These are phyloP conservation scores for Priceomyces castillae DNA, from an alignment of 805 yeast genomes.

Conservation along the genomic window DNA sequence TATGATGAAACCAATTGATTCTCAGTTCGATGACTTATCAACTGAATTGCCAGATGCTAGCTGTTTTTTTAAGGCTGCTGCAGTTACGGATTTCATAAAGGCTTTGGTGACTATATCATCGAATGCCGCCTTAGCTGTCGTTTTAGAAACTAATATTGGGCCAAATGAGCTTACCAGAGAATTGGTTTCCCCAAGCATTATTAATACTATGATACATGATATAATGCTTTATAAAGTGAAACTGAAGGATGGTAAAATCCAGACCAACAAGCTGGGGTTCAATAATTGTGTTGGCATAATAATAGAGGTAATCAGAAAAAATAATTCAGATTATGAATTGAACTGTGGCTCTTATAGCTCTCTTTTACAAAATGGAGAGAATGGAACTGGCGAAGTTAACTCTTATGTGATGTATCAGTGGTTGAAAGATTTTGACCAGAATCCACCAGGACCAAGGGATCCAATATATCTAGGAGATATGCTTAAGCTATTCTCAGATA, in stretches of 20 bases:
- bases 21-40: conserved; percentile 42
- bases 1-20: conserved; percentile 63
- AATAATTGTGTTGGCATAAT: conserved; percentile 94
- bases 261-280: conserved; percentile 75
- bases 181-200: conserved; percentile 71
- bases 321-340: conserved; percentile 91
- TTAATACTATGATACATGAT: conserved; percentile 63
- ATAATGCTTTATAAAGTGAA: conserved; percentile 52
- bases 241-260: conserved; percentile 8
- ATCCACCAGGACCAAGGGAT: conserved; percentile 91
- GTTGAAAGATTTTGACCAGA: conserved; percentile 61
- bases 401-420: conserved; percentile 42
- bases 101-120: conserved; percentile 94
- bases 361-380: conserved; percentile 32
- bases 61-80: conserved; percentile 64
- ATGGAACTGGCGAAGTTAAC: conserved; percentile 37
- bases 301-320: conserved; percentile 90
- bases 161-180: conserved; percentile 94
- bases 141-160: conserved; percentile 88
- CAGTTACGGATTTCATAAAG: conserved; percentile 92
- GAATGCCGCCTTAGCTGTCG: conserved; percentile 64
- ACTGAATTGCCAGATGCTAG: conserved; percentile 26
- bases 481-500: conserved; percentile 71
- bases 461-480: conserved; percentile 89
- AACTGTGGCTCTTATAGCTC: conserved; percentile 83